Conservation (phyloP, 2,329 filamentous ascomycete species). For the Trichoderma koningiopsis region DNA sequence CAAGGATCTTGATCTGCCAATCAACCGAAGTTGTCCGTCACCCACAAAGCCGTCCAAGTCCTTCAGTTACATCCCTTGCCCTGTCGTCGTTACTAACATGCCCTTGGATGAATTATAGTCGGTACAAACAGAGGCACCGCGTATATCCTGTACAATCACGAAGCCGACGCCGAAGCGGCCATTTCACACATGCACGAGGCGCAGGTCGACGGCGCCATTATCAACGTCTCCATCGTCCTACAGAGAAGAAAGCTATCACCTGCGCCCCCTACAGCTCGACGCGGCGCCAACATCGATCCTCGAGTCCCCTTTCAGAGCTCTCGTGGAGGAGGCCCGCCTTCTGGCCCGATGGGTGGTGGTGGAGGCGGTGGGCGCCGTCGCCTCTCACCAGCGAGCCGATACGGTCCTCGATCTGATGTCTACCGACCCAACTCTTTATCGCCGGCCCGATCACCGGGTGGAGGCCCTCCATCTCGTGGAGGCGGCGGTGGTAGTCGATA, state of each 20-base stretch:
- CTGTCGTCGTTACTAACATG: background rate
- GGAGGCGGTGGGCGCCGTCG: slow-evolving; percentile 44
- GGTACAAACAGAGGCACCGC: slow-evolving; percentile 90
- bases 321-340: slow-evolving; percentile 38
- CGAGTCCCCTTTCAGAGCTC: slow-evolving; percentile 38
- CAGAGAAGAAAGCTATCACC: slow-evolving; percentile 81
- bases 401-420: slow-evolving; percentile 53
- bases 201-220: slow-evolving; percentile 80
- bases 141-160: slow-evolving; percentile 81
- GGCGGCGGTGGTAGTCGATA: slow-evolving; percentile 39
- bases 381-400: slow-evolving; percentile 41
- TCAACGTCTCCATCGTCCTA: slow-evolving; percentile 87
- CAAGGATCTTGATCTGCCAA: slow-evolving; percentile 82
- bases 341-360: slow-evolving; percentile 32
- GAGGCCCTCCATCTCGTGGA: slow-evolving; percentile 42
- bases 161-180: slow-evolving; percentile 80
- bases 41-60: background rate
- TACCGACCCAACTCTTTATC: slow-evolving; percentile 65
- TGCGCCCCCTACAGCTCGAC: slow-evolving; percentile 71
- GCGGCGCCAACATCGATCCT: slow-evolving; percentile 61
- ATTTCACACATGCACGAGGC: slow-evolving; percentile 98
- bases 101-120: slow-evolving; percentile 51
- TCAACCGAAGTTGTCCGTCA: slow-evolving; percentile 77
- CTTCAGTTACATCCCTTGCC: background rate
- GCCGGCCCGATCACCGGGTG: slow-evolving; percentile 46